Percentiles rank a stretch among this genome's conserved stretches.
Evolutionary conservation across 1,284 basidiomycete genomes (phyloP).

Genomic region (Sphagnurus paluster): DNA sequence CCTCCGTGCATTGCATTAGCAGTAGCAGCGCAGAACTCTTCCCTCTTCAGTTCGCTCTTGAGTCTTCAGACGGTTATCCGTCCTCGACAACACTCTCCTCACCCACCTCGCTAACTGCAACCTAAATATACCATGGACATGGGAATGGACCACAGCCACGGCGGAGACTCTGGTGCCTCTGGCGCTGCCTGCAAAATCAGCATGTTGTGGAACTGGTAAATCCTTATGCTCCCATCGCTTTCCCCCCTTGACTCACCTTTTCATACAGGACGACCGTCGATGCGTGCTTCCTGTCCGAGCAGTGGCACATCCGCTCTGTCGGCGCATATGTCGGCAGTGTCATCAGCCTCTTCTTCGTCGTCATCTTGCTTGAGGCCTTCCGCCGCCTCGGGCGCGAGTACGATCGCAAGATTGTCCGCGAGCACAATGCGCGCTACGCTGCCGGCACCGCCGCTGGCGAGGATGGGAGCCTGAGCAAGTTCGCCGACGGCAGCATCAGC

Average conservation of each 20-base stretch:
- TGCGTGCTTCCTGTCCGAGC: constrained; percentile 5
- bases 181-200: constrained; percentile 3
- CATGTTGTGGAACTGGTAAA: constrained; percentile 7
- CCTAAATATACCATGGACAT: background rate
- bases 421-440: background rate
- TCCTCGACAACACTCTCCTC: no score
- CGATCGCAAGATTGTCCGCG: constrained; percentile 6
- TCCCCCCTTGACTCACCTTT: background rate
- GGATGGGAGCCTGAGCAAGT: background rate
- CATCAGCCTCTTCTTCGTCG: constrained; percentile 3
- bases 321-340: constrained; percentile 5
- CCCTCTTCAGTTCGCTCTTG: no score
- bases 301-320: constrained; percentile 8
- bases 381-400: constrained; percentile 8
- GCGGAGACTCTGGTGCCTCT: background rate
- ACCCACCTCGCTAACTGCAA: background rate
- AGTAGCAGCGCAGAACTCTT: no score
- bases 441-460: background rate
- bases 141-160: background rate
- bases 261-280: constrained; percentile 3
- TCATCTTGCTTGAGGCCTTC: constrained; percentile 3
- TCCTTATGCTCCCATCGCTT: background rate
- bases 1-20: no score
- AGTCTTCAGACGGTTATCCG: no score
- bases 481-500: background rate